Evolutionary conservation across 1,284 basidiomycete species (phyloP).

Genomic region (Cryptococcus floricola): DNA sequence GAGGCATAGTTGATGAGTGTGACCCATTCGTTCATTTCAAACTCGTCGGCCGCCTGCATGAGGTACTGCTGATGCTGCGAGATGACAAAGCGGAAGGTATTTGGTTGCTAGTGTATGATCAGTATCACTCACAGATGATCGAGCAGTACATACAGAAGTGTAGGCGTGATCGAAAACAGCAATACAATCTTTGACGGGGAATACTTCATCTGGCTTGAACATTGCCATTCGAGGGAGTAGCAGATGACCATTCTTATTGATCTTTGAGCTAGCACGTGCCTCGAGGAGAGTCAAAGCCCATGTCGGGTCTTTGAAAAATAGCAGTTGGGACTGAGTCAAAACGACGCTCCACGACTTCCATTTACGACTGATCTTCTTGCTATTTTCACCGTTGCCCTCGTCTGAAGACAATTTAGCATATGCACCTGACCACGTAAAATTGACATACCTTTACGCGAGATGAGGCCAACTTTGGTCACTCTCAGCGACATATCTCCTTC

Average conservation of each 20-base stretch:
- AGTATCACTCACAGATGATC: neutral
- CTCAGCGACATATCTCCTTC: conserved; percentile 55
- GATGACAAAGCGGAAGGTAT: conserved; percentile 76
- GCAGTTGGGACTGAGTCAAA: conserved; percentile 82
- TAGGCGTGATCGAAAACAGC: conserved; percentile 77
- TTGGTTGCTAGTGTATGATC: conserved; percentile 55
- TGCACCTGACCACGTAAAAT: neutral
- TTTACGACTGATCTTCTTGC: conserved; percentile 72
- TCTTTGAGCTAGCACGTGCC: conserved; percentile 33
- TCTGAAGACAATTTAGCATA: conserved; percentile 5
- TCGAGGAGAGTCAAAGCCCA: conserved; percentile 62
- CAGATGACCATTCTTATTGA: conserved; percentile 29
- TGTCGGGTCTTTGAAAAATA: conserved; percentile 82
- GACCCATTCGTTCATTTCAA: conserved; percentile 88
- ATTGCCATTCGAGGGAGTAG: conserved; percentile 57
- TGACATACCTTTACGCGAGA: conserved; percentile 66
- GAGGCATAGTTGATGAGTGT: conserved; percentile 90
- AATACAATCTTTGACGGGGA: conserved; percentile 72
- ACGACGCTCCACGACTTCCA: conserved; percentile 86
- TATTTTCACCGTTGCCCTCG: conserved; percentile 71
- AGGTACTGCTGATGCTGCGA: conserved; percentile 65
- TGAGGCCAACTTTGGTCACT: conserved; percentile 74
- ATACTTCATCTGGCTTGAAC: conserved; percentile 81
- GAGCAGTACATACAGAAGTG: conserved; percentile 57
- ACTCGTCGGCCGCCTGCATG: conserved; percentile 67